Base-by-base conservation (phyloP, 768 basidiomycete species). In the Mycena chlorophos region DNA sequence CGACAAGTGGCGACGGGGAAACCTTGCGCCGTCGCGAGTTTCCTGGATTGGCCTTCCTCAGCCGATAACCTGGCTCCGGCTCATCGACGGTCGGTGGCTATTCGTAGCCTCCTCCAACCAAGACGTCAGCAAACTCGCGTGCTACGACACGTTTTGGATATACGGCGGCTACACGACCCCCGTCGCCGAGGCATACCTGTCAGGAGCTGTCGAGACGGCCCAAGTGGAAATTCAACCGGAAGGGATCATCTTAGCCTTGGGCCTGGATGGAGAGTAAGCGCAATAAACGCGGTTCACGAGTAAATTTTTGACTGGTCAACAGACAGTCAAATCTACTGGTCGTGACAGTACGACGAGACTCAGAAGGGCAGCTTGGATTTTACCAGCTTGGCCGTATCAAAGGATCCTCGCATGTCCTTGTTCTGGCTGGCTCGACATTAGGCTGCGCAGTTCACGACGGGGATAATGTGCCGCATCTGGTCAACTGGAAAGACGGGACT, bases 61-160 rank as follows among this genome's bases (percentile, higher is more conserved):
- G 19, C 55, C 57, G 17, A 52, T 61, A 12, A 57, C 52, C 16
- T 62, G 60, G 60, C 53, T 62, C 13, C 60, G 56, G 45, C 27
- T 62, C 4, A 54, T 62, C 14, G 31, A 20, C 23, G 57, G 52
- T 20, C 23, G 3, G n/a, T 58, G 52, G 51, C 52, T 58, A 3
- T 58, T 58, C 20, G 57, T 58, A 5, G 60, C 60, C 2, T 58
- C 53, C 8, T 62, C 60, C 2, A 57, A 62, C 47, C 39, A 38
- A 4, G 2, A 22, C 13, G 42, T 8, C 52, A 62, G 57, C 28
- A 55, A 47, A 26, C 27, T 62, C 14, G 53, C 49, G 20, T 58
- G 57, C 20, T 62, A 57, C 57, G 57, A 62, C 31, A 25, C 58
- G 0, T 39, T 37, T 1, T 29, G 39, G 26, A 14, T 58, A 20